Conservation (phyloP, 176 grass and related monocot genomes). For the Triticum monococcum region DNA sequence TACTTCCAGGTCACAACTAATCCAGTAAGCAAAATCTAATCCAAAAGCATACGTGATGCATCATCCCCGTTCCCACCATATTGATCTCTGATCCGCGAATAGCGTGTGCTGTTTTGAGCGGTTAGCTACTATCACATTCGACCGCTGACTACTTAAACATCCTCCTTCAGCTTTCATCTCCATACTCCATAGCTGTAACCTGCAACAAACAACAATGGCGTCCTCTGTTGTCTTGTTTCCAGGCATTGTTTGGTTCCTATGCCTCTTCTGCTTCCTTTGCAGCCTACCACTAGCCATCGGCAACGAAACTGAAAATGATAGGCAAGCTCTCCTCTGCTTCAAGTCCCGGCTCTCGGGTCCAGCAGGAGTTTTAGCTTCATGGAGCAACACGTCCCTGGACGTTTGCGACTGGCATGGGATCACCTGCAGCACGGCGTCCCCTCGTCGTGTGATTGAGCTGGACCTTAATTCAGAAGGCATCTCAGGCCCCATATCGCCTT, state of each 20-base stretch:
- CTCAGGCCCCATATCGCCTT: constrained; percentile 33
- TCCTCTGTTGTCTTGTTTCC: neutral
- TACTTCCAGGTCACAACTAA: neutral
- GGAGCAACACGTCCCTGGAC: constrained; percentile 18
- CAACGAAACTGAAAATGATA: neutral
- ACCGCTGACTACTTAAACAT: neutral
- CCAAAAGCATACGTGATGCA: neutral
- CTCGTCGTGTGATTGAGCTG: neutral
- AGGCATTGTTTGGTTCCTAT: neutral
- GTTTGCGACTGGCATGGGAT: constrained; percentile 47
- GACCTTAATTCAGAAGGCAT: constrained; percentile 30
- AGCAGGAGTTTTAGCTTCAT: constrained; percentile 11
- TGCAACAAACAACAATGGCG: neutral
- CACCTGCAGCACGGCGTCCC: neutral
- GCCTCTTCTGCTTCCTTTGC: neutral
- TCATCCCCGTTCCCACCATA: neutral
- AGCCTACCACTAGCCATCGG: neutral
- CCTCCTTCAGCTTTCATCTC: neutral
- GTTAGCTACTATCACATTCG: neutral
- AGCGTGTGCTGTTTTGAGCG: neutral
- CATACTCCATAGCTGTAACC: neutral
- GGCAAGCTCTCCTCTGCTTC: constrained; percentile 42
- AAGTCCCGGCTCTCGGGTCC: constrained; percentile 26
- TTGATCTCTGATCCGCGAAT: no score
- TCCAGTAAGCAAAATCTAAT: neutral